Evolutionary conservation across 2,329 filamentous ascomycete genomes (phyloP), one percentile per base, ranked within the genome.

Genomic region (Paraconiothyrium brasiliense): DNA sequence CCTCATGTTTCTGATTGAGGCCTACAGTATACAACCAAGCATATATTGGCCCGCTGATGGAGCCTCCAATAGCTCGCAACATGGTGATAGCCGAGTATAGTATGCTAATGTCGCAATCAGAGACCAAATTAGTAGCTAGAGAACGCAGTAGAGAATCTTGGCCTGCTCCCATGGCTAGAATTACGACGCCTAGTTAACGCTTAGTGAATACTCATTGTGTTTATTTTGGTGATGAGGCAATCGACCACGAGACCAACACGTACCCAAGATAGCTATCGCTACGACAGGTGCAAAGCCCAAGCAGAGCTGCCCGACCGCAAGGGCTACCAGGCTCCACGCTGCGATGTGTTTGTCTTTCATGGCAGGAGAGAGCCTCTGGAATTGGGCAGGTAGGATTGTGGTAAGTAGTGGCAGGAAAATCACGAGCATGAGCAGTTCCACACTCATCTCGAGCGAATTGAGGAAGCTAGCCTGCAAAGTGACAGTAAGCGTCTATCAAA

Each of bases 71-170:
- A 9, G 65, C 65, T 1, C 68, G 54, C 9, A 68, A 22, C 63
- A 70, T 68, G 3, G 68, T 70, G 8, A 70, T 67, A 1, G 66
- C 68, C 2, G 68, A 70, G 47, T 70, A 70, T 11, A 65, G 30
- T 2, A 60, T 63, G 51, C 66, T 68, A 6, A 67, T 39, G 1
- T 64, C 64, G 22, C 47, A 55, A 1, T 49, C 39, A n/a, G 37
- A 41, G 6, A 67, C 68, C 57, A 70, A 57, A n/a, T 70, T 65
- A 0, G 68, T 70, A 2, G 65, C 61, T 56, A 70, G 62, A 0
- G 68, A 70, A 24, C 68, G 63, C 2, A 67, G 64, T 16, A 67
- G 14, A 0, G 66, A 67, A 37, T 70, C 68, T 49, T 70, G 68
- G 7, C 66, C 68, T 5, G 64, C 62, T 7, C 68, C 68, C 2